Evolutionary conservation across 2,329 filamentous ascomycete species (phyloP), one percentile per base, ranked within the genome.

Genomic region (Magnaporthiopsis incrustans): DNA sequence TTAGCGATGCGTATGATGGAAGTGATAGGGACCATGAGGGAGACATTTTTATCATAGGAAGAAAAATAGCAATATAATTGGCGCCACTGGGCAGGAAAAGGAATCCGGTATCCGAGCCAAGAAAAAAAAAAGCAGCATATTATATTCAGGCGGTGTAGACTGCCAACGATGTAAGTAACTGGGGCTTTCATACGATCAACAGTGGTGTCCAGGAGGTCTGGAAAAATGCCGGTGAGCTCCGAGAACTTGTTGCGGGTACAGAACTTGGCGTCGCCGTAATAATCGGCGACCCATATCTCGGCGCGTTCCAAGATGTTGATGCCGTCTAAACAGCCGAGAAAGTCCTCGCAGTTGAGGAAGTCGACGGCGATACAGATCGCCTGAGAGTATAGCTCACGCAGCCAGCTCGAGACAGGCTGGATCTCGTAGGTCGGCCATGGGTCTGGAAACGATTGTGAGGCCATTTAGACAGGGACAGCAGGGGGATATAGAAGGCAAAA

Each of bases 271-370:
- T 60, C 27, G 58, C 10, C 14, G n/a, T 32, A 60, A 18, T 60
- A 60, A 18, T 35, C 32, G 2, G 12, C 32, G 22, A 32, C 32
- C 58, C 58, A 60, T 35, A 22, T 35, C 32, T 35, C 27, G 22
- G 58, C 58, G 22, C 32, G 30, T 32, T 33, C 27, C 32, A 22
- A 26, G 32, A 60, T 38, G 14, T 25, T 27, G 12, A 60, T 14
- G 58, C 58, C 27, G 22, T 18, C 26, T 6, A 18, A 11, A 4
- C 10, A 32, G 32, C 32, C 44, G 44, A 25, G 8, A 6, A 25
- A 22, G 44, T n/a, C 15, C 22, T n/a, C 32, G 30, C 30, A 53
- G 68, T 72, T 73, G 68, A 73, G 67, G 65, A 72, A 73, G 62
- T 67, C 63, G 60, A 73, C 63, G 59, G 70, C 67, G 61, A 73